These are phyloP conservation scores for Brassica nigra DNA, from an alignment of 345 rosid species.

Conservation along the genomic window DNA sequence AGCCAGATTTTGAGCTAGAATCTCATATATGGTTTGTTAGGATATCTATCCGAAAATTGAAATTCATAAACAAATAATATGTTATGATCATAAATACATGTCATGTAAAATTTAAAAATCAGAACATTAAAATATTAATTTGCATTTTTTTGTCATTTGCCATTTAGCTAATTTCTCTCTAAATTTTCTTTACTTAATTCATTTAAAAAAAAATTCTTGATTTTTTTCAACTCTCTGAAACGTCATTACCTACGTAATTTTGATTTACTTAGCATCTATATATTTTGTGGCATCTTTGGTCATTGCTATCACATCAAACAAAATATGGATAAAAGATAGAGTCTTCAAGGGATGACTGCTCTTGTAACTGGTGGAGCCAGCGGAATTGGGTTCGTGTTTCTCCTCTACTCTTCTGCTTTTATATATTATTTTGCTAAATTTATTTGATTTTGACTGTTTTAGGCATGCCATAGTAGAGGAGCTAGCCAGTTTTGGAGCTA, in stretches of 20 bases:
- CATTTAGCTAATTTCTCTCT: neutral
- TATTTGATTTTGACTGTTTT: neutral
- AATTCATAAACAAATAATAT: neutral
- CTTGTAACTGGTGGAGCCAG: neutral
- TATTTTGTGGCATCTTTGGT: neutral
- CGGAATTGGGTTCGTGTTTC: neutral
- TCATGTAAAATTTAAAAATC: neutral
- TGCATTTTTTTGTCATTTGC: neutral
- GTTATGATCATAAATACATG: neutral
- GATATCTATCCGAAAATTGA: neutral
- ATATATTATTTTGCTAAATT: neutral
- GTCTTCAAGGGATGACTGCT: neutral
- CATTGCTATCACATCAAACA: neutral
- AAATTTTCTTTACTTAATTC: too few relatives aligned
- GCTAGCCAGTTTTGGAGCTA: constrained; percentile 24
- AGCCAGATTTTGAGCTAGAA: neutral
- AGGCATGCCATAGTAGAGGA: constrained; percentile 36
- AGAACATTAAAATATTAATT: neutral
- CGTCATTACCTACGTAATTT: neutral
- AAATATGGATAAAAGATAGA: neutral
- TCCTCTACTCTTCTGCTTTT: neutral
- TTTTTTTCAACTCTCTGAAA: neutral
- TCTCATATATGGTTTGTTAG: neutral
- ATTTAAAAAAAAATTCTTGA: neutral
- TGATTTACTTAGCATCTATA: neutral